These are phyloP conservation scores for Russula ochroleuca DNA, from an alignment of 768 basidiomycete species.

Conservation along the genomic window DNA sequence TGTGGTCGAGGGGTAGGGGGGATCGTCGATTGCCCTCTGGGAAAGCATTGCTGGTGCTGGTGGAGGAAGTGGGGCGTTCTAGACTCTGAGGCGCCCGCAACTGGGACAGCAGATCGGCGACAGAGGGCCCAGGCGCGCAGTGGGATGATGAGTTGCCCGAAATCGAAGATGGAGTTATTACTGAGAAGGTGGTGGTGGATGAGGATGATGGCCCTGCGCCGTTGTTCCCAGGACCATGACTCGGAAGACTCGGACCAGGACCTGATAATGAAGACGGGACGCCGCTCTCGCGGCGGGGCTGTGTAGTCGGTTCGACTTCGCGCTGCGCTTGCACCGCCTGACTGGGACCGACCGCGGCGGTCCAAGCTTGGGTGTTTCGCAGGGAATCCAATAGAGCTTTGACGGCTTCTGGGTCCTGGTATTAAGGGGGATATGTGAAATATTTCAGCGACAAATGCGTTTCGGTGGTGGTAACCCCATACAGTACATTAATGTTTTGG, in stretches of 20 bases:
- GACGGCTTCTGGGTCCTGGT: slow-evolving; percentile 35
- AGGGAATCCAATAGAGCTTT: slow-evolving; percentile 69
- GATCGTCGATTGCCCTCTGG: neutral
- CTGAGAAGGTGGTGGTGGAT: neutral
- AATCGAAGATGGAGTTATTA: slow-evolving; percentile 10
- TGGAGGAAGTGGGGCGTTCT: neutral
- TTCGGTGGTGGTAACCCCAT: neutral
- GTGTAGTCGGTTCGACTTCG: slow-evolving; percentile 9
- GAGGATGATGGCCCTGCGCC: neutral
- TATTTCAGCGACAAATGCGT: neutral
- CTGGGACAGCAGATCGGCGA: slow-evolving; percentile 26
- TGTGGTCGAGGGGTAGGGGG: neutral
- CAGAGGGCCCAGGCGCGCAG: slow-evolving; percentile 22
- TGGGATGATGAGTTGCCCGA: slow-evolving; percentile 7
- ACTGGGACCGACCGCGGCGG: slow-evolving; percentile 39
- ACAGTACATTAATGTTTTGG: slow-evolving; percentile 21
- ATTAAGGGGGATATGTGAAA: neutral
- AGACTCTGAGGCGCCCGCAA: slow-evolving; percentile 11
- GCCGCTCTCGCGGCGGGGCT: neutral
- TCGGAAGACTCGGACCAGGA: neutral
- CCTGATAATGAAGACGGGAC: neutral
- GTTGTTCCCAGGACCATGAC: neutral
- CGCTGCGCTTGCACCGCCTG: slow-evolving; percentile 1
- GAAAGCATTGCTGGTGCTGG: neutral
- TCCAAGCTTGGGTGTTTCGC: slow-evolving; percentile 65